Evolutionary conservation across 2,329 filamentous ascomycete genomes (phyloP), one percentile per base, ranked within the genome.

Genomic region (Fusarium longipes): DNA sequence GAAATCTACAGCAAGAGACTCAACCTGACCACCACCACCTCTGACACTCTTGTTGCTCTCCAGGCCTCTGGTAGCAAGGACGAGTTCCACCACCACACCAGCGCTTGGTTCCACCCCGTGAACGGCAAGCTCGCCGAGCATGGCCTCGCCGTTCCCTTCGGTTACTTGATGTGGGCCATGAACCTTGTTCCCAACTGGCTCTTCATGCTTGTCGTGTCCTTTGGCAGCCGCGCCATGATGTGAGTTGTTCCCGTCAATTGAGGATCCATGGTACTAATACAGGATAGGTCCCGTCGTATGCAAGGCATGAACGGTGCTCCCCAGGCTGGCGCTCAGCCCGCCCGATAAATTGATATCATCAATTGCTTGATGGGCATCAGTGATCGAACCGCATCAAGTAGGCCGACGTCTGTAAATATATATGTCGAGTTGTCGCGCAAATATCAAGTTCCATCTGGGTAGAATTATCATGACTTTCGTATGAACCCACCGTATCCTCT

Each of bases 221-320:
- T 94, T 76, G 74, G 91, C 67, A 93, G 89, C 83, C 86, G 91
- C 75, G 86, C 83, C 58, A 86, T 94, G 78, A 93, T 94, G 92
- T 93, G 82, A 86, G 90, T 84, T 53, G 20, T 35, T 18, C 9
- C 30, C 29, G 22, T 8, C 18, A 44, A 32, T 14, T 56, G 66
- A 47, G 38, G 15, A 38, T 33, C 24, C 49, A 38, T 25, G 17
- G 45, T 63, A 47, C 75, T 77, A 64, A 77, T 62, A 55, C 15
- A n/a, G 11, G 43, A 25, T 42, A 83, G 81, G 80, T 72, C 73
- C 45, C 77, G 76, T 69, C 79, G 79, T 43, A 77, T 80, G 74
- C 57, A 70, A 35, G 69, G 62, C 20, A n/a, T 36, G 43, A 57
- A 45, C 40, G 57, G 58, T 60, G 67, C 61, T 22, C 63, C 57